Evolutionary conservation across 805 yeast species (phyloP), one percentile per base, ranked within the genome.

Genomic region (Naumovozyma baii): DNA sequence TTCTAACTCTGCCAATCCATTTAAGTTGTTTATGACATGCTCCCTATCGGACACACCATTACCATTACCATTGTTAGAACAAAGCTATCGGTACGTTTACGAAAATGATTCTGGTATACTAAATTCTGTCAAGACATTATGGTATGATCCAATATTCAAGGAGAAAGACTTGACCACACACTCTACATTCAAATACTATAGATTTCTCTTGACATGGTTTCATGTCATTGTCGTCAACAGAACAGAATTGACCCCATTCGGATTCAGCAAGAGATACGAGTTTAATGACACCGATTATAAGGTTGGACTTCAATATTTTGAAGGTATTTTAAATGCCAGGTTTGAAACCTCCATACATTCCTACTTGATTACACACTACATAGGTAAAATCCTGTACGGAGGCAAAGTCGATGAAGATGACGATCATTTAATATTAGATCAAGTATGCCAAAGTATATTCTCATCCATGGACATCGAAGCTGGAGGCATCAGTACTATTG

Each of bases 271-370:
- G 46, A 52, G 47, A 8, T 80, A 84, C 52, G 94, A 83, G 43
- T 73, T 87, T 49, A 83, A 74, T 52, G 84, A 83, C 41, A 60
- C 78, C n/a, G 96, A 88, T 54, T 70, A 80, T 39, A 59, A 63
- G 9, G 66, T 75, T 17, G 79, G 76, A 2, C 46, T 68, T 3
- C 51, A 44, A 36, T 76, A 15, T 56, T 79, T 36, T 65, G 65
- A 31, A 59, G 64, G 34, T 14, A 10, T 42, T 12, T 25, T 43
- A 10, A 13, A 8, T 30, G 18, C n/a, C 12, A 22, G 26, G 30
- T 16, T 14, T 4, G 13, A 5, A n/a, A 36, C 18, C 4, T 13
- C 38, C n/a, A 35, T 10, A 16, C 28, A 18, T 14, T 19, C 4
- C 22, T 14, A 7, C 12, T 14, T 30, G 8, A 10, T 46, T 17